These are phyloP conservation scores for Phialemonium atrogriseum DNA, from an alignment of 2,329 filamentous ascomycete species.

Conservation along the genomic window DNA sequence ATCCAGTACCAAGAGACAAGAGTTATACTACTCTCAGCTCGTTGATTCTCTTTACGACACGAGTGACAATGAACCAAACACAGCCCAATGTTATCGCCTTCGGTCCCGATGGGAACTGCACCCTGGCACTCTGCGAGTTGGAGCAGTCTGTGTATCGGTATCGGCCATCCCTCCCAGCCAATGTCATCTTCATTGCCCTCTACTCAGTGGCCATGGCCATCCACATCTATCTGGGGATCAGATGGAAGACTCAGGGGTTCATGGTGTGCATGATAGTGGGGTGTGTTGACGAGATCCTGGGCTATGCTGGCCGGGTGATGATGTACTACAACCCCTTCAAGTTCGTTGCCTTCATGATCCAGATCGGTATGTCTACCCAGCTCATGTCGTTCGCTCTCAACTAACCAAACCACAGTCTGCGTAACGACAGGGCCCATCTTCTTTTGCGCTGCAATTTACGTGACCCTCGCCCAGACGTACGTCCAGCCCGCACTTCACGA, in stretches of 20 bases:
- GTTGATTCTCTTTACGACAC: no score
- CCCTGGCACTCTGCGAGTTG: slow-evolving; percentile 36
- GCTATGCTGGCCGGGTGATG: slow-evolving; percentile 53
- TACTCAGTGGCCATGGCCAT: slow-evolving; percentile 37
- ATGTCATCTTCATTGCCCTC: slow-evolving; percentile 31
- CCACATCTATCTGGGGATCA: slow-evolving; percentile 36
- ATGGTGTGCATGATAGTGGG: slow-evolving; percentile 46
- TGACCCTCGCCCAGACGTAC: slow-evolving; percentile 42
- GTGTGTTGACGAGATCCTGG: slow-evolving; percentile 48
- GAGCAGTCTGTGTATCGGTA: slow-evolving; percentile 38
- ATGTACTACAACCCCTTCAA: slow-evolving; percentile 50
- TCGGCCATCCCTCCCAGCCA: slow-evolving; percentile 34
- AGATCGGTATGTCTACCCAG: slow-evolving; percentile 40
- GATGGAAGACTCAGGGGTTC: slow-evolving; percentile 40
- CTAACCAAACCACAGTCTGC: slow-evolving; percentile 32
- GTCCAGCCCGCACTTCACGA: slow-evolving; percentile 5
- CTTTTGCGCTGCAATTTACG: slow-evolving; percentile 57
- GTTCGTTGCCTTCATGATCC: slow-evolving; percentile 54
- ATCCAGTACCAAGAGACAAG: no score
- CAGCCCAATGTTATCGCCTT: slow-evolving; percentile 21
- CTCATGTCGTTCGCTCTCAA: neutral
- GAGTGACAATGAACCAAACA: slow-evolving; percentile 3
- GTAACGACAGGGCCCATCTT: slow-evolving; percentile 49
- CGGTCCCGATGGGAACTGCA: slow-evolving; percentile 40
- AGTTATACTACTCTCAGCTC: no score